phyloP scores from a whole-genome alignment of 768 basidiomycete species.

The Clitopilus hobsonii region DNA sequence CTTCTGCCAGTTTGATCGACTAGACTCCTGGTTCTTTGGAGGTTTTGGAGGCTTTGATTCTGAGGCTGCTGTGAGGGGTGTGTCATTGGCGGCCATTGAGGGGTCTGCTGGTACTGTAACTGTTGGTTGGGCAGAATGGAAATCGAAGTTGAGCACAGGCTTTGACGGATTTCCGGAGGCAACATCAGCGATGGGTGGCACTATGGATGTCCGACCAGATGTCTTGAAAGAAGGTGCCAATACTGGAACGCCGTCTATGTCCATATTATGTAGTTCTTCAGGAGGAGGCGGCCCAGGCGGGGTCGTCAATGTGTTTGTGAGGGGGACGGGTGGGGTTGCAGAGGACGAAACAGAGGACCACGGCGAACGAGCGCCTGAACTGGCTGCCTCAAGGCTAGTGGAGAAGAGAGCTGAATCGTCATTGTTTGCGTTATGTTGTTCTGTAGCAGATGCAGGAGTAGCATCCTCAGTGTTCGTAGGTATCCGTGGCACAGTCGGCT shows the following conservation, averaged over 20 bases:
- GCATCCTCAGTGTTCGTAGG: slow-evolving; percentile 18
- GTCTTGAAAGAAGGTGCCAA: slow-evolving; percentile 48
- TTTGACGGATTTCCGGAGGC: too few relatives aligned
- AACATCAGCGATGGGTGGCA: too few relatives aligned
- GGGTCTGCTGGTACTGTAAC: too few relatives aligned
- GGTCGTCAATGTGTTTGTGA: background rate
- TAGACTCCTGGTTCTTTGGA: slow-evolving; percentile 14
- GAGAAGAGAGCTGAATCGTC: slow-evolving; percentile 46
- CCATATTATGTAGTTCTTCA: background rate
- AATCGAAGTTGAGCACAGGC: too few relatives aligned
- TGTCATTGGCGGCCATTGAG: too few relatives aligned
- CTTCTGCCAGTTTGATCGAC: slow-evolving; percentile 54
- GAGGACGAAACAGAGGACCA: slow-evolving; percentile 42
- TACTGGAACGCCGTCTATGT: slow-evolving; percentile 9
- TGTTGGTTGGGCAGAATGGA: too few relatives aligned
- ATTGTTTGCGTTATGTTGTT: slow-evolving; percentile 28
- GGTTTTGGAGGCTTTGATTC: slow-evolving; percentile 15
- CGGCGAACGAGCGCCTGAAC: slow-evolving; percentile 34
- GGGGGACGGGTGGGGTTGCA: background rate
- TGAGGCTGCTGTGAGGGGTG: slow-evolving; percentile 44
- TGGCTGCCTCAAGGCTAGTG: slow-evolving; percentile 12
- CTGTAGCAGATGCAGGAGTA: slow-evolving; percentile 10
- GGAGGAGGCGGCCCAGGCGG: background rate
- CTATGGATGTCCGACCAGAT: slow-evolving; percentile 68
- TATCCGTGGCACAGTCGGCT: slow-evolving; percentile 28